Conservation (phyloP, 768 basidiomycete species). For the Hypsizygus marmoreus region DNA sequence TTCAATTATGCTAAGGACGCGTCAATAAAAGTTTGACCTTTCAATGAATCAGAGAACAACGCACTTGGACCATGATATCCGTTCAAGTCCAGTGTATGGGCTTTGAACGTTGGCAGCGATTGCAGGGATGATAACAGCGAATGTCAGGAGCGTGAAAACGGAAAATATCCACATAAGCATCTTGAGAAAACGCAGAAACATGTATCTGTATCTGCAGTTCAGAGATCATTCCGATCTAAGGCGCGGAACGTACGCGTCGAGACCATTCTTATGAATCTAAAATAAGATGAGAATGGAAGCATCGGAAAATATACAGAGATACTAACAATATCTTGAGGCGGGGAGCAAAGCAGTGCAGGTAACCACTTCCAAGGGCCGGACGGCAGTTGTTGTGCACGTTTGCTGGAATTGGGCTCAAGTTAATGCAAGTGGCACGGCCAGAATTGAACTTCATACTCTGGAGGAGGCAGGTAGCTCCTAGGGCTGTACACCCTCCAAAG, state of each 20-base stretch:
- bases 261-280: conserved; percentile 60
- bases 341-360: conserved; percentile 42
- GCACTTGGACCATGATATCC: conserved; percentile 55
- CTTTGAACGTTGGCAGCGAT: conserved; percentile 45
- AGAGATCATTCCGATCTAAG: background rate
- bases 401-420: conserved; percentile 28
- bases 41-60: conserved; percentile 15
- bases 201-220: conserved; percentile 35
- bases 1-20: conserved; percentile 34
- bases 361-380: conserved; percentile 52
- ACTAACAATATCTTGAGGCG: conserved; percentile 48
- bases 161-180: conserved; percentile 62
- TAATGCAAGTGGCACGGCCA: background rate
- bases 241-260: conserved; percentile 62
- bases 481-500: conserved; percentile 65
- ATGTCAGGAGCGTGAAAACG: conserved; percentile 57
- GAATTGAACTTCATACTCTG: conserved; percentile 38
- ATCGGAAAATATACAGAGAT: background rate
- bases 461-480: conserved; percentile 60
- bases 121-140: conserved; percentile 61
- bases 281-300: background rate
- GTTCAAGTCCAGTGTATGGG: conserved; percentile 38
- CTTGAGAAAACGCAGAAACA: conserved; percentile 64
- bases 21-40: background rate
- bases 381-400: conserved; percentile 47